phyloP scores from a whole-genome alignment of 2,329 filamentous ascomycete genomes.

The Elsinoe arachidis region DNA sequence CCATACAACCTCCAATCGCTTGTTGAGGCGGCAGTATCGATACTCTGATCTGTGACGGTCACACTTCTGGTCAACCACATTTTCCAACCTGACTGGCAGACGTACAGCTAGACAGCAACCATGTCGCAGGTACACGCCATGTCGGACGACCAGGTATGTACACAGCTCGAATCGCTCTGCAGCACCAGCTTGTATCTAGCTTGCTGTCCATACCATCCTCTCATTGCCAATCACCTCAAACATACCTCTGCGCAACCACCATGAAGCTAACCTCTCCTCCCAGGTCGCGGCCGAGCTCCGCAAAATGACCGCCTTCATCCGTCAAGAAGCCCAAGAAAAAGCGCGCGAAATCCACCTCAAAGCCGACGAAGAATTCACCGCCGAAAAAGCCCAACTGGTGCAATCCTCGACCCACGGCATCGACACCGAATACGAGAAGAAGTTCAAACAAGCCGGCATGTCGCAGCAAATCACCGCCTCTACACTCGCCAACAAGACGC shows the following conservation, averaged over 20 bases:
- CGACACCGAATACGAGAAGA: conserved; percentile 91
- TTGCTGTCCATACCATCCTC: background rate
- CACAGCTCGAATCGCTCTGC: background rate
- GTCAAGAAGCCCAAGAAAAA: conserved; percentile 95
- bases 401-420: conserved; percentile 90
- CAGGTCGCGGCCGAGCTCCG: conserved; percentile 96
- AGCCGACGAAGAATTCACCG: conserved; percentile 97
- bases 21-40: background rate
- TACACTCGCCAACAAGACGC: conserved; percentile 91
- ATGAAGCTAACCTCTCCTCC: conserved; percentile 15
- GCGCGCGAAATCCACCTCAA: conserved; percentile 96
- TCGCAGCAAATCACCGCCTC: conserved; percentile 97
- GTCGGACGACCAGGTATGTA: conserved; percentile 86
- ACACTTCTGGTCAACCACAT: background rate
- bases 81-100: background rate
- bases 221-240: conserved; percentile 6
- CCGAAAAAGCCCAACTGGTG: conserved; percentile 97
- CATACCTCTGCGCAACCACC: conserved; percentile 17
- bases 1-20: background rate
- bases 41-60: background rate
- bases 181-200: too few relatives aligned
- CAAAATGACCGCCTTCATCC: conserved; percentile 99
- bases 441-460: conserved; percentile 98
- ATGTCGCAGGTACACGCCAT: conserved; percentile 93
- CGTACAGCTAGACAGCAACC: conserved; percentile 36